A percentile compares a stretch with the other conserved stretches of the same genome.
phyloP scores from a whole-genome alignment of 2,329 filamentous ascomycete genomes.

The Fusarium sp. region DNA sequence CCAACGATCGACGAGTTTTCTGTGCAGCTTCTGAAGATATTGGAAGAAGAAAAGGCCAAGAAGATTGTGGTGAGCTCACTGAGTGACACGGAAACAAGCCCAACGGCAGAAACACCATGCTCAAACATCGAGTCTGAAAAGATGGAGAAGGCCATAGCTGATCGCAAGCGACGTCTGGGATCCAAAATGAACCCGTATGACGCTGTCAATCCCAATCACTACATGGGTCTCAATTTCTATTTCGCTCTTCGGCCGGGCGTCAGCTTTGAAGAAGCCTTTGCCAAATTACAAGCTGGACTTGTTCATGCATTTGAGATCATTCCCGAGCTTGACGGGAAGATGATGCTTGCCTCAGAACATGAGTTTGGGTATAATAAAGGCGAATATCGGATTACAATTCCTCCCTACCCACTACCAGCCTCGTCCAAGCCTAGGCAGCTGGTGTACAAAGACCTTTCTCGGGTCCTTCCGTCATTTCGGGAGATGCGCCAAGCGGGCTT shows the following conservation, averaged over 20 bases:
- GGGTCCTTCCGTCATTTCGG: neutral
- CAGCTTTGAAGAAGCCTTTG: neutral
- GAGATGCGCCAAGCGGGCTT: neutral
- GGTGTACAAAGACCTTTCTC: neutral
- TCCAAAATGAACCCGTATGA: slow-evolving; percentile 3
- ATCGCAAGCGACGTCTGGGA: neutral
- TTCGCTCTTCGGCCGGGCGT: neutral
- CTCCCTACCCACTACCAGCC: neutral
- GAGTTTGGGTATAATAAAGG: slow-evolving; percentile 5
- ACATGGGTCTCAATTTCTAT: slow-evolving; percentile 13
- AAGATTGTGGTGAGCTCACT: rapidly evolving
- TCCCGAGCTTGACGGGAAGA: neutral
- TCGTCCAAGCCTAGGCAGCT: neutral
- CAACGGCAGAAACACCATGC: neutral
- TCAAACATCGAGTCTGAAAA: rapidly evolving
- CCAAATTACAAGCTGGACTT: neutral
- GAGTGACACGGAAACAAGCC: rapidly evolving
- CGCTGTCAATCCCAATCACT: slow-evolving; percentile 11
- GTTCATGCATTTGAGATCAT: neutral
- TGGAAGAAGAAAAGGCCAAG: neutral
- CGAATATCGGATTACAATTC: neutral
- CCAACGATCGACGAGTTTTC: neutral
- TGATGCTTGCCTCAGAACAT: slow-evolving; percentile 5
- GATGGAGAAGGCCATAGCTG: neutral
- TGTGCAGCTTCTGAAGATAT: neutral